Percentiles rank a stretch among this genome's conserved stretches.
Evolutionary conservation across 768 basidiomycete species (phyloP).

Genomic region (Leccinum broughii): DNA sequence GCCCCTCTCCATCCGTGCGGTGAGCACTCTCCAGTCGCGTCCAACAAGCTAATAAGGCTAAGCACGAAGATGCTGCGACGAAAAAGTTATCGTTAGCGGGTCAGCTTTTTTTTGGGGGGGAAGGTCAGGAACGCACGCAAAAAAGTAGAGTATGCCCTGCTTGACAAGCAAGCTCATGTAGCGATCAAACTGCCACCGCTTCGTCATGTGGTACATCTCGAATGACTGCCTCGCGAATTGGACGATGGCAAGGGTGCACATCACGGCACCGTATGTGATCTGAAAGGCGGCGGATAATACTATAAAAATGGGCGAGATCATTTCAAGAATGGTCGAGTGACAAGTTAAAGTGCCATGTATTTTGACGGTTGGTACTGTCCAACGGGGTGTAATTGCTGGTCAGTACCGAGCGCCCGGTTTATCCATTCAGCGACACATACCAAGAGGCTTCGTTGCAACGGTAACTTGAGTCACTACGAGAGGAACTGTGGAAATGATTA

Average conservation of each 20-base stretch:
- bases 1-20: background rate
- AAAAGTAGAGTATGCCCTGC: background rate
- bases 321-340: background rate
- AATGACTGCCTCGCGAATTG: background rate
- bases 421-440: constrained; percentile 1
- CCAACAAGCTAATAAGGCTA: background rate
- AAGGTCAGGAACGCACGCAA: background rate
- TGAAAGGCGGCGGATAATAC: background rate
- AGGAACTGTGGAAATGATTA: too few species aligned
- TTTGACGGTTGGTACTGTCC: background rate
- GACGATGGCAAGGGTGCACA: background rate
- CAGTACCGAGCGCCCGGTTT: too few species aligned
- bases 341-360: background rate
- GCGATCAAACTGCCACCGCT: background rate
- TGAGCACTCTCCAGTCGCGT: background rate
- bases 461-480: too few species aligned
- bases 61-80: background rate
- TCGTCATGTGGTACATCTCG: background rate
- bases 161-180: background rate
- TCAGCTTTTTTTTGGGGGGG: background rate
- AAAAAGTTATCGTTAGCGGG: background rate
- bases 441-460: background rate
- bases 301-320: too few species aligned
- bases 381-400: background rate
- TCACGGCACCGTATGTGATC: background rate